Evolutionary conservation across 2,329 filamentous ascomycete genomes (phyloP), one percentile per base, ranked within the genome.

Genomic region (Fusarium drepaniforme): DNA sequence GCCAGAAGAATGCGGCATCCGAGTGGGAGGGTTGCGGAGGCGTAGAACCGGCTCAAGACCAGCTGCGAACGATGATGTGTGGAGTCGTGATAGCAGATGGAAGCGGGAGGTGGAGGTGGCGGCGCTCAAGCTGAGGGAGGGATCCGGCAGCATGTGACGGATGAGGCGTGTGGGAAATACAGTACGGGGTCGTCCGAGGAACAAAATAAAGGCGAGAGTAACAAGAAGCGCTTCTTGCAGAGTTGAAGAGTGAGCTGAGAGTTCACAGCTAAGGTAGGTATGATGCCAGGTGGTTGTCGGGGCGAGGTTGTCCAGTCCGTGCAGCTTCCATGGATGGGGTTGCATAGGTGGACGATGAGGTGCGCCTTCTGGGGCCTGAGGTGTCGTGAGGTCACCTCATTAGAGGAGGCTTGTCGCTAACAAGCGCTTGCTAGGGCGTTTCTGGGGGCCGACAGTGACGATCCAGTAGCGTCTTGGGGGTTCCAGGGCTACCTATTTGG

Each of bases 71-170:
- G 66, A 65, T 33, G 64, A 69, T 64, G 67, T 63, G 57, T 69
- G 60, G 59, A 63, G 74, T 67, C 35, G 68, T 70, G 63, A 67
- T 64, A 70, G 28, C 28, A 53, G 49, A 64, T 64, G 67, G 68
- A 73, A 70, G 70, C 72, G 72, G 75, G 66, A 77, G 76, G 71
- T 76, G 72, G 69, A 76, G 75, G 69, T 65, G 67, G 75, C 68
- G 75, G 71, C 68, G 68, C 61, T 69, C 38, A 58, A 56, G 60
- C 64, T 70, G 42, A 64, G 40, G 60, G 56, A 68, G 57, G 65
- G 49, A 66, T 66, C 57, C 35, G 49, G 56, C 35, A 64, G 37
- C 73, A 77, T 75, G 67, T 76, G 69, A 73, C 70, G 67, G 33
- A 30, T 30, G 16, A 67, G 60, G 60, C 38, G 46, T 65, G 30